Evolutionary conservation across 2,329 filamentous ascomycete species (phyloP), one percentile per base, ranked within the genome.

Genomic region (Emmonsiellopsis sp.): DNA sequence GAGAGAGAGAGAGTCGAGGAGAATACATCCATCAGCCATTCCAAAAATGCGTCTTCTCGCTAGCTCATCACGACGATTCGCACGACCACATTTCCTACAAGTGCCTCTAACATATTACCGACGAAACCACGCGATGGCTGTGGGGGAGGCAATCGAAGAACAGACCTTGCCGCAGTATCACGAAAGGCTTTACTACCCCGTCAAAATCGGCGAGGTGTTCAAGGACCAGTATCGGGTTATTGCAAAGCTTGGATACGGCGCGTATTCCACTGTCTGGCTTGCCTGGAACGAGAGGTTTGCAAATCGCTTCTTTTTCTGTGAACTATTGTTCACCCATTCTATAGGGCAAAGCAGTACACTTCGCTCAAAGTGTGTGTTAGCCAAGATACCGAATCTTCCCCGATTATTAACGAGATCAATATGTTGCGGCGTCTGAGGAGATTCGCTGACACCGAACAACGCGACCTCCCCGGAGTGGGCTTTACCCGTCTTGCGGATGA

Each of bases 241-340:
- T 31, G 54, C 49, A 15, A 60, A 60, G 51, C 57, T 60, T 15
- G 58, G 58, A 26, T 60, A 47, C 48, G 58, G 58, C 13, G 54
- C 58, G 15, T 49, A 51, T 43, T 60, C 58, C 3, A 60, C 58
- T 9, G 55, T 56, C 30, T 60, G 57, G 58, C 57, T 58, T 32
- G 49, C 52, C 40, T 49, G 52, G 44, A 52, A 58, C 41, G 6
- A 42, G 16, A 51, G 32, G 48, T 51, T 50, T 41, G 32, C 45
- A 35, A 48, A 34, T 35, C 45, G 13, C 45, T 3, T 20, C 30
- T 26, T 3, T 48, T 37, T 30, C 34, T 30, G 32, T 6, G n/a
- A 50, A 38, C n/a, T 5, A 47, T 34, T 15, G 15, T 44, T 45
- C 8, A 50, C 34, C 53, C 34, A 45, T 53, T 53, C 32, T 44